Evolutionary conservation across 176 grass and related monocot genomes (phyloP).

Genomic region (Avena atlantica): DNA sequence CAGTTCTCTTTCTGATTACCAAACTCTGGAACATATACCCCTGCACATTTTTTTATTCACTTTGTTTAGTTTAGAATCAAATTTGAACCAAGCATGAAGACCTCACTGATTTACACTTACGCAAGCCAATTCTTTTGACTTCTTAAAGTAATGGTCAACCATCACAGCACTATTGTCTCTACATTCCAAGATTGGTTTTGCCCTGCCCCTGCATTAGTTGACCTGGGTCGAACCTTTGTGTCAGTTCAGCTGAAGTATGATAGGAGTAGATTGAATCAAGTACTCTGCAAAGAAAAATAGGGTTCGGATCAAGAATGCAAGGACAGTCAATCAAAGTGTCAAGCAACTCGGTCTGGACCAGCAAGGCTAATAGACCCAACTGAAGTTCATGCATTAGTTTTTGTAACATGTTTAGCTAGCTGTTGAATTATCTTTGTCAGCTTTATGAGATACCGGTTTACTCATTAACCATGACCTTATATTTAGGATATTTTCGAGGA

Average conservation of each 20-base stretch:
- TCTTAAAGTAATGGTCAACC: background rate
- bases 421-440: background rate
- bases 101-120: background rate
- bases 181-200: background rate
- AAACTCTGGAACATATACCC: background rate
- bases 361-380: background rate
- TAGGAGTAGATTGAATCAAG: background rate
- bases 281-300: background rate
- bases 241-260: background rate
- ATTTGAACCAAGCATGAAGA: background rate
- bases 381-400: background rate
- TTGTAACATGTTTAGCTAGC: background rate
- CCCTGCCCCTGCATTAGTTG: background rate
- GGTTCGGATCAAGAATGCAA: background rate
- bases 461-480: background rate
- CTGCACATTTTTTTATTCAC: conserved; percentile 12
- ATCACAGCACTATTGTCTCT: background rate
- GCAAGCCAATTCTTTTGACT: background rate
- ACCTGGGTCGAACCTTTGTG: background rate
- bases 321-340: background rate
- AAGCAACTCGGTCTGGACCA: conserved; percentile 7
- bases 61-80: conserved; percentile 31
- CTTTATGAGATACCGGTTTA: background rate
- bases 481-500: background rate
- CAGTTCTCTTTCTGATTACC: conserved; percentile 30